Evolutionary conservation across 192 early-diverging fungal species (phyloP).

Genomic region (Phlyctochytrium bullatum): DNA sequence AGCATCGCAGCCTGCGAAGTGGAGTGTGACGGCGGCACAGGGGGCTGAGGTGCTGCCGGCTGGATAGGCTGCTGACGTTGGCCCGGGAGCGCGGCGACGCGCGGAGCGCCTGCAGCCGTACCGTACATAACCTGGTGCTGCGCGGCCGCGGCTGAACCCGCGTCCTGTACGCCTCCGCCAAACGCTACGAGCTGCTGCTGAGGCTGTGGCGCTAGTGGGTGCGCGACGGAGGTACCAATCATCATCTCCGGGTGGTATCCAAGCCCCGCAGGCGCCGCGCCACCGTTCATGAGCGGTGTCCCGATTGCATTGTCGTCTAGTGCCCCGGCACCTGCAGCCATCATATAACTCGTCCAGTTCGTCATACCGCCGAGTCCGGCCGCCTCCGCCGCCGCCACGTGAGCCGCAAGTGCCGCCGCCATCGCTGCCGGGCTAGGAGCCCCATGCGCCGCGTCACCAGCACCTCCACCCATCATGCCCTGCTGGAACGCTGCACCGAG

Average conservation of each 20-base stretch:
- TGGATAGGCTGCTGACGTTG: no score
- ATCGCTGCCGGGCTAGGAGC: neutral
- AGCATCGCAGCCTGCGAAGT: neutral
- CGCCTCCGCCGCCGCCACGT: neutral
- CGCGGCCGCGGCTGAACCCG: no score
- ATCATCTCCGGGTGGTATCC: neutral
- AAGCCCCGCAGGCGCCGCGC: neutral
- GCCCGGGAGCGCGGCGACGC: neutral
- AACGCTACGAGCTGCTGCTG: no score
- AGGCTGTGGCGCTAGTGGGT: no score
- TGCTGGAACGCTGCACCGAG: no score
- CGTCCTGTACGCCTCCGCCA: neutral
- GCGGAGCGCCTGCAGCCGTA: neutral
- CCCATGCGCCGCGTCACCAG: no score
- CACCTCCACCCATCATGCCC: no score
- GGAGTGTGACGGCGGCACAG: no score
- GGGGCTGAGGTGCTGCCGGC: no score
- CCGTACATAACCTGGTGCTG: neutral
- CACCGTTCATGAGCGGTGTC: neutral
- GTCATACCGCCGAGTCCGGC: neutral
- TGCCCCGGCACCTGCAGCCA: neutral
- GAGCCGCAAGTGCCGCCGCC: neutral
- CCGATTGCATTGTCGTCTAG: neutral
- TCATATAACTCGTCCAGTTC: neutral
- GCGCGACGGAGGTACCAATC: no score